Base-by-base conservation (phyloP, 2,329 filamentous ascomycete genomes). In the Mycosphaerelloides madeirae region DNA sequence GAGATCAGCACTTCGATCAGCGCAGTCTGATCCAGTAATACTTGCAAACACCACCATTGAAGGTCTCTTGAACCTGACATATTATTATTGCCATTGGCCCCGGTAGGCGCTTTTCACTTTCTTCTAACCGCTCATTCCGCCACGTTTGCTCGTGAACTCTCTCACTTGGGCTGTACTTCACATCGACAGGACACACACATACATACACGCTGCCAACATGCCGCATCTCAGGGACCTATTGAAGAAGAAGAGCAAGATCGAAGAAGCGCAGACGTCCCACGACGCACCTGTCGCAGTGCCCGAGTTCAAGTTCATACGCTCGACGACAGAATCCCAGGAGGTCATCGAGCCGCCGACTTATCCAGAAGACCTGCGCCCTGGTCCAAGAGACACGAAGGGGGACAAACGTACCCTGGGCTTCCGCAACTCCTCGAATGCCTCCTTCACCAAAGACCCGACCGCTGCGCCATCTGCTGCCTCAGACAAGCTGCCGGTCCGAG, bases 241-340 rank as follows among this genome's bases (percentile, higher is more conserved):
- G 46, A 81, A 77, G 63, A 83, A 81, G 68, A 81, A 80, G 58
- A 76, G 80, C 31, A 78, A 72, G 57, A 65, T 75, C 40, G 40
- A 38, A 61, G 11, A 31, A 40, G 12, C 54, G 52, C 16, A 46
- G 46, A 31, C 44, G 29, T 13, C 76, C 54, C 63, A 52, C 73
- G 28, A 52, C 34, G 29, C 44, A 31, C 32, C 14, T 16, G 20
- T 56, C 31, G 48, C 25, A 6, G 50, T 56, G 1, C 82, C 84
- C 45, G 81, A 86, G 56, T 88, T 96, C 70, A 87, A 77, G 52
- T 88, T 96, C 69, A 77, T 93, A 60, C 84, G 89, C 50, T 84
- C 87, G 53, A 91, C 95, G 62, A 95, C 90, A 1, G 70, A 81
- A 53, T 81, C 83, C 1, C 79, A 89, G 63, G 88, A 96, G 65